A percentile compares a stretch with the other conserved stretches of the same genome.
Evolutionary conservation across 129 eudicot species (phyloP).

Genomic region (Deinandra increscens): DNA sequence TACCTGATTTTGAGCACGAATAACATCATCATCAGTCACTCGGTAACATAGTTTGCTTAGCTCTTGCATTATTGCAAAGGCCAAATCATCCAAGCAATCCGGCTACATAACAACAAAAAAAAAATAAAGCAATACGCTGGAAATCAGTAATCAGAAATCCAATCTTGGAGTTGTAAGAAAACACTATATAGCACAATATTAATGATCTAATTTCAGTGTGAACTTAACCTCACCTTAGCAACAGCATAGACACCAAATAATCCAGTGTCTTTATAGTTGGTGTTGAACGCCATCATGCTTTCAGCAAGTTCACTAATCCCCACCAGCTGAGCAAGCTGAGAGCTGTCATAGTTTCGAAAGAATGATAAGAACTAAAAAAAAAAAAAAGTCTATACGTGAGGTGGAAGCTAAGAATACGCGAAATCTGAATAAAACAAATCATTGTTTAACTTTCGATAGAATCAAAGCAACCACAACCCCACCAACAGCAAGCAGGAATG

Average conservation of each 20-base stretch:
- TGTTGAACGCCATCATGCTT: slow-evolving; percentile 96
- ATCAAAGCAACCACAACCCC: not conserved
- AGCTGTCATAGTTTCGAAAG: slow-evolving; percentile 37
- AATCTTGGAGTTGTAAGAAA: not conserved
- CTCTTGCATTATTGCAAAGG: slow-evolving; percentile 75
- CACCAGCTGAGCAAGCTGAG: slow-evolving; percentile 81
- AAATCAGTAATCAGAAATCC: slow-evolving; percentile 4
- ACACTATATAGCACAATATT: not conserved
- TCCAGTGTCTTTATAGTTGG: slow-evolving; percentile 93
- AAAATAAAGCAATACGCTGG: not conserved
- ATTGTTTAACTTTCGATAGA: not conserved
- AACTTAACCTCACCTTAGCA: slow-evolving; percentile 60
- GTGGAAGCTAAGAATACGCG: not conserved
- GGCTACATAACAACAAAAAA: slow-evolving; percentile 41
- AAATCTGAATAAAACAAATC: not conserved
- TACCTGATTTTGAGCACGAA: slow-evolving; percentile 83
- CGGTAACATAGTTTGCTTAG: slow-evolving; percentile 59
- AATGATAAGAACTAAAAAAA: not conserved
- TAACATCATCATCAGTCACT: slow-evolving; percentile 61
- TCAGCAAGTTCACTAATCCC: slow-evolving; percentile 90
- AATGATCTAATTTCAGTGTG: not conserved
- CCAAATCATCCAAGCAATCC: slow-evolving; percentile 68
- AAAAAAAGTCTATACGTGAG: not conserved
- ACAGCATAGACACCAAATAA: slow-evolving; percentile 94
- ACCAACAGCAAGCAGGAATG: not conserved